phyloP scores from a whole-genome alignment of 139 green algal species.

The Gonium pectorale region DNA sequence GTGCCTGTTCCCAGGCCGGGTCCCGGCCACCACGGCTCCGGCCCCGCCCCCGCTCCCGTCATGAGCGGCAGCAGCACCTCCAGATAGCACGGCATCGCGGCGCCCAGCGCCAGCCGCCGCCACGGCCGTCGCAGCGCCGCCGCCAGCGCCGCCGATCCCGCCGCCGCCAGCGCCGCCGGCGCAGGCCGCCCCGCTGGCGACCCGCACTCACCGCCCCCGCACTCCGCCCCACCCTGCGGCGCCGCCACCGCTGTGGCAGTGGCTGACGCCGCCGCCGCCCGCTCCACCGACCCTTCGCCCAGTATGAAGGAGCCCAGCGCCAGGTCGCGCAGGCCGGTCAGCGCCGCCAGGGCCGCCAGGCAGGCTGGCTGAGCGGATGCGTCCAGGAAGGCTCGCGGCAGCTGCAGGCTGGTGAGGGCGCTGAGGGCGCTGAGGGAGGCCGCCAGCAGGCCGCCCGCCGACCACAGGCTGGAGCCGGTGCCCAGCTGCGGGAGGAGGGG shows the following conservation, averaged over 20 bases:
- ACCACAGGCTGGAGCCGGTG: constrained; percentile 15
- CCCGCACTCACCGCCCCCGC: neutral
- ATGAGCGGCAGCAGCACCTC: constrained; percentile 20
- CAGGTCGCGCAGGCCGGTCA: constrained; percentile 7
- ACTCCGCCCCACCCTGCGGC: neutral
- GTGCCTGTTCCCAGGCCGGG: no score
- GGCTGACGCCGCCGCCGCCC: neutral
- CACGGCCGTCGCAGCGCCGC: neutral
- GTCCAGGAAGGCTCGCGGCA: constrained; percentile 30
- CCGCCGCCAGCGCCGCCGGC: neutral
- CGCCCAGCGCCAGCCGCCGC: constrained; percentile 31
- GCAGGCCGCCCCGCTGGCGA: no score
- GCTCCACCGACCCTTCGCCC: no score
- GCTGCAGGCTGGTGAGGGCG: constrained; percentile 13
- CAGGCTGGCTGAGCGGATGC: neutral
- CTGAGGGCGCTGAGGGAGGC: neutral
- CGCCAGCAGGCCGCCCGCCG: neutral
- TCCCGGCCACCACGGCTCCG: no score
- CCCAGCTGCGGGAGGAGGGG: constrained; percentile 3
- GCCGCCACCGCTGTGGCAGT: neutral
- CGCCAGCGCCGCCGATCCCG: neutral
- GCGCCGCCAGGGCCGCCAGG: neutral
- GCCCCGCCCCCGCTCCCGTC: neutral
- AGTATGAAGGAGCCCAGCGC: constrained; percentile 28
- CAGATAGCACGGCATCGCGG: constrained; percentile 36